These are phyloP conservation scores for Pezizomycotina sp. DNA, from an alignment of 2,329 filamentous ascomycete species.

Conservation along the genomic window DNA sequence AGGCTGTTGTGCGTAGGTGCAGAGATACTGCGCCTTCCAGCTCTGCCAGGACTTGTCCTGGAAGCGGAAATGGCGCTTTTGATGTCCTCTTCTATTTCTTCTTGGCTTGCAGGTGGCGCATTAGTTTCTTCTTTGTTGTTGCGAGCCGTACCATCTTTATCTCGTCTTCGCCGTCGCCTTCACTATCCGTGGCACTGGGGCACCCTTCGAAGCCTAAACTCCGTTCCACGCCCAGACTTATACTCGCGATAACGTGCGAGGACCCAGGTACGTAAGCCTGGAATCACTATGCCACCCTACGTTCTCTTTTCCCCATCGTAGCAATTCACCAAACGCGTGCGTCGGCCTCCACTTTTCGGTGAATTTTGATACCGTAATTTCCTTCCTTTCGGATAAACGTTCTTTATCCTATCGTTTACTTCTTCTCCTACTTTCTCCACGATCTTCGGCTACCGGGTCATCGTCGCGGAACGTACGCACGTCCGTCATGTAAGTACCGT, in stretches of 20 bases:
- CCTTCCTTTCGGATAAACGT: constrained; percentile 48
- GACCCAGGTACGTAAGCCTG: constrained; percentile 86
- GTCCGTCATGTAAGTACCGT: constrained; percentile 47
- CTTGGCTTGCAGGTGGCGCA: too few relatives aligned
- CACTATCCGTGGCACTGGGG: constrained; percentile 40
- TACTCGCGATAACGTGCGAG: constrained; percentile 72
- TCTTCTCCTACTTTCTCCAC: constrained; percentile 43
- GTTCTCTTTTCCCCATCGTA: constrained; percentile 67
- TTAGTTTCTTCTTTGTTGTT: too few relatives aligned
- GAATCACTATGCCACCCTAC: constrained; percentile 88
- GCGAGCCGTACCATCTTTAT: too few relatives aligned
- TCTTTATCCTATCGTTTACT: constrained; percentile 52
- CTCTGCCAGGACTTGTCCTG: constrained; percentile 26
- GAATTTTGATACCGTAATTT: constrained; percentile 68
- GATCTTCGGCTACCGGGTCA: neutral
- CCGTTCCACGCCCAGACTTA: constrained; percentile 86
- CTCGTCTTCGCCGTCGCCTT: constrained; percentile 18
- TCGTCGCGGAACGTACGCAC: neutral
- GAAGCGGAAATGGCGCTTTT: constrained; percentile 4
- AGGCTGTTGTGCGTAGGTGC: constrained; percentile 84
- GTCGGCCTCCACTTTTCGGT: constrained; percentile 52
- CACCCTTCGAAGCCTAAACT: constrained; percentile 73
- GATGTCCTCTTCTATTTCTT: constrained; percentile 3
- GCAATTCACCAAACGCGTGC: constrained; percentile 88
- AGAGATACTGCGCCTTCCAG: constrained; percentile 76